Evolutionary conservation across 306 rosid genomes (phyloP), one percentile per base, ranked within the genome.

Genomic region (Lathyrus aphaca): DNA sequence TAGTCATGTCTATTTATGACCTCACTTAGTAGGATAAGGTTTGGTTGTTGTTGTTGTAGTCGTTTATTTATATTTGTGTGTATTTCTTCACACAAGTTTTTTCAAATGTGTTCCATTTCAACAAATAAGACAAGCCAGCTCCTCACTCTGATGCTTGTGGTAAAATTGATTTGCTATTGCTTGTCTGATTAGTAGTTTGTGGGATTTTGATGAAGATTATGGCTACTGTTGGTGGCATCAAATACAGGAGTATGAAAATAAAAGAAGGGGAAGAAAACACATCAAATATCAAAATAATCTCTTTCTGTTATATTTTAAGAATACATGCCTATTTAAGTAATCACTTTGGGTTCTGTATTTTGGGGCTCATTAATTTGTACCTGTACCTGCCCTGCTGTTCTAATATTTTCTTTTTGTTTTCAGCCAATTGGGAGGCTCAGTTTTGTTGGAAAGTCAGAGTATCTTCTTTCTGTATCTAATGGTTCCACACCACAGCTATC

Each of bases 401-500:
- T 37, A 40, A 45, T 1, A 35, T 43, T 55, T 39, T n/a, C 14
- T 67, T 60, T 29, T 54, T 67, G 53, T 30, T 60, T 38, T 5
- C 87, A 94, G 99, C 91, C 91, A 73, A 86, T 94, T 77, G 80
- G 51, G 58, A 84, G 72, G 19, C 85, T 95, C 15, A 48, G 63
- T 45, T 95, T 95, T 86, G 92, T 81, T 79, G 99, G 97, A 60
- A 85, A 88, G 21, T 86, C 97, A 15, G 96, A 91, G 51, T 78
- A 59, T 69, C 96, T 95, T 39, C 68, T 95, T 42, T 87, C 91
- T 50, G 84, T 84, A 59, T 80, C 89, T 38, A 87, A 29, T 71
- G 97, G 96, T 80, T 86, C 86, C 45, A 84, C 77, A 68, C 95
- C 96, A 1, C 96, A 80, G 66, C 80, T 95, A 6, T 77, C 88